A percentile compares a stretch with the other conserved stretches of the same genome.
Conservation (phyloP, 2,329 filamentous ascomycete genomes). For the Corinectria fuckeliana region DNA sequence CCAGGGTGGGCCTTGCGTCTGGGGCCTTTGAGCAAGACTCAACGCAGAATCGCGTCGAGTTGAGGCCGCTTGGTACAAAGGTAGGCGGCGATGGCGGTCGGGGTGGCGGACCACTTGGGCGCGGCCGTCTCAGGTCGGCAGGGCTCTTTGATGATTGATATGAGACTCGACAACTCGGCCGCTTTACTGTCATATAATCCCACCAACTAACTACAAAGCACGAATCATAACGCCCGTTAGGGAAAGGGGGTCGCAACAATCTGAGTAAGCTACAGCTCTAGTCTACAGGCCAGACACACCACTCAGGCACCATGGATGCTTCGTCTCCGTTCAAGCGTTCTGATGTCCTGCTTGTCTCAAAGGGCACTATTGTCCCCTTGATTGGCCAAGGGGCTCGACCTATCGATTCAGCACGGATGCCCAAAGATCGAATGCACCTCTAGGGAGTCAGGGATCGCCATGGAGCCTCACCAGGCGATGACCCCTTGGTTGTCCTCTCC, state of each 20-base stretch:
- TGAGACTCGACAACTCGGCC: constrained; percentile 1
- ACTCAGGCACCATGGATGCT: constrained; percentile 13
- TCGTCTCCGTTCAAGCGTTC: constrained; percentile 1
- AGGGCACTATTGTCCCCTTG: constrained; percentile 5
- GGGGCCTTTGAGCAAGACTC: constrained; percentile 5
- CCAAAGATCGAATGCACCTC: constrained; percentile 13
- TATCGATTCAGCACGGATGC: constrained; percentile 12
- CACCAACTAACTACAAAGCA: neutral
- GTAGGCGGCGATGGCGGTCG: neutral
- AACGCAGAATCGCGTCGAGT: constrained; percentile 21
- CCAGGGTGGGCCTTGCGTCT: constrained; percentile 10
- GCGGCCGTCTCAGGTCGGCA: constrained; percentile 23
- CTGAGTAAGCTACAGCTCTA: too few relatives aligned
- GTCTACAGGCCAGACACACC: constrained; percentile 9
- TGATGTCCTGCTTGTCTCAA: constrained; percentile 14
- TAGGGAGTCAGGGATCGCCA: constrained; percentile 3
- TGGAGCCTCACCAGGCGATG: constrained; percentile 10
- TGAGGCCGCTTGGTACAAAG: constrained; percentile 1
- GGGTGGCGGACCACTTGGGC: constrained; percentile 18
- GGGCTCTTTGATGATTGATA: constrained; percentile 16
- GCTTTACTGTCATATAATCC: neutral
- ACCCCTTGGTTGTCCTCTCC: neutral
- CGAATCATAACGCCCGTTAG: neutral
- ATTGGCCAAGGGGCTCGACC: constrained; percentile 13
- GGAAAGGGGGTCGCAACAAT: neutral